Conservation (phyloP, 192 early-diverging fungal species). For the Chytriomyces hyalinus region DNA sequence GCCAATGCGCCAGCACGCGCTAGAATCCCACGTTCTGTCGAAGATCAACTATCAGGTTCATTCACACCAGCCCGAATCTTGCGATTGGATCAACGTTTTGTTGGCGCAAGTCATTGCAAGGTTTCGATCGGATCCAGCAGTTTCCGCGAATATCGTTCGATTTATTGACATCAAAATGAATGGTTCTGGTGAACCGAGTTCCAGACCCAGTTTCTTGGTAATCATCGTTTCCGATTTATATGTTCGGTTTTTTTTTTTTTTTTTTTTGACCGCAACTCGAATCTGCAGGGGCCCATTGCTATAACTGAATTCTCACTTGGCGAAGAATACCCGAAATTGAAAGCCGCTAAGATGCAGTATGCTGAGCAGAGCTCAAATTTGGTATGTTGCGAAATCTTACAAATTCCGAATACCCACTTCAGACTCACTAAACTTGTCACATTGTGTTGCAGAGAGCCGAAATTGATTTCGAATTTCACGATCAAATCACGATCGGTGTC, state of each 20-base stretch:
- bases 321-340: conserved; percentile 61
- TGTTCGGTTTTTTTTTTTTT: not conserved
- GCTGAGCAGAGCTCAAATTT: conserved; percentile 53
- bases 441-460: conserved; percentile 62
- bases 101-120: conserved; percentile 76
- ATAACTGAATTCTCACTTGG: conserved; percentile 67
- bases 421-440: not conserved
- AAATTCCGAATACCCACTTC: not conserved
- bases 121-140: conserved; percentile 73
- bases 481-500: conserved; percentile 92
- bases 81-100: conserved; percentile 85
- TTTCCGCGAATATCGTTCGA: conserved; percentile 67
- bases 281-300: conserved; percentile 55
- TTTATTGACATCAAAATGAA: conserved; percentile 75
- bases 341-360: conserved; percentile 46
- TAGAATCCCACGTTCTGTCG: conserved; percentile 53
- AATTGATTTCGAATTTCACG: conserved; percentile 84
- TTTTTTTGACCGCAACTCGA: not conserved
- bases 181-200: conserved; percentile 48
- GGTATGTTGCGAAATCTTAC: conserved; percentile 16
- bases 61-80: conserved; percentile 64
- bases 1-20: conserved; percentile 46
- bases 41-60: conserved; percentile 50
- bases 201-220: conserved; percentile 76
- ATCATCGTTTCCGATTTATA: not conserved